Evolutionary conservation across 495 filamentous ascomycete genomes (phyloP).

Genomic region (Tuber brumale): DNA sequence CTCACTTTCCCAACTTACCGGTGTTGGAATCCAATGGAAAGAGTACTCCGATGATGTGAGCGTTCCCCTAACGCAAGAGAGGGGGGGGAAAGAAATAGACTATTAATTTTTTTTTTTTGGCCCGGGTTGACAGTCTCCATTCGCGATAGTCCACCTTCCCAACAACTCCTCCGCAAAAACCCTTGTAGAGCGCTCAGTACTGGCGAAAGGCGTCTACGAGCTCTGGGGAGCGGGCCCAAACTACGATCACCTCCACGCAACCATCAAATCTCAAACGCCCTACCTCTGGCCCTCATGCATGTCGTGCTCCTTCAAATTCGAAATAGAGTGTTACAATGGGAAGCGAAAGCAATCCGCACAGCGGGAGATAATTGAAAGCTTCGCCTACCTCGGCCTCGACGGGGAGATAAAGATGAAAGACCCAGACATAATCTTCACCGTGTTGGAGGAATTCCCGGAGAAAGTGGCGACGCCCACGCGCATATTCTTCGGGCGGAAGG

Average conservation of each 20-base stretch:
- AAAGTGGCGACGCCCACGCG: conserved; percentile 43
- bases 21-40: conserved; percentile 62
- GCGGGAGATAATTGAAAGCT: conserved; percentile 66
- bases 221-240: conserved; percentile 71
- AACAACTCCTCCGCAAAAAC: conserved; percentile 58
- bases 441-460: conserved; percentile 71
- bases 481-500: conserved; percentile 65
- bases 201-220: conserved; percentile 74
- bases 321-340: conserved; percentile 67
- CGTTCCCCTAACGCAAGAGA: conserved; percentile 6
- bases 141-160: conserved; percentile 66
- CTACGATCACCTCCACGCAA: conserved; percentile 62
- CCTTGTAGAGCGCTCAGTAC: conserved; percentile 68
- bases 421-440: conserved; percentile 64
- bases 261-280: conserved; percentile 53
- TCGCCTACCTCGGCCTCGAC: conserved; percentile 67
- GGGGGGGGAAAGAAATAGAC: background rate
- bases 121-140: conserved; percentile 64
- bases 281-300: conserved; percentile 60
- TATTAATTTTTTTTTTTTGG: conserved; percentile 13
- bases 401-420: conserved; percentile 68
- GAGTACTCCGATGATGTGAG: conserved; percentile 67
- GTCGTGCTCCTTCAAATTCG: conserved; percentile 67
- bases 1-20: conserved; percentile 64
- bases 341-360: conserved; percentile 57